Base-by-base conservation (phyloP, 164 flowering plant genomes). In the Amborella trichopoda region DNA sequence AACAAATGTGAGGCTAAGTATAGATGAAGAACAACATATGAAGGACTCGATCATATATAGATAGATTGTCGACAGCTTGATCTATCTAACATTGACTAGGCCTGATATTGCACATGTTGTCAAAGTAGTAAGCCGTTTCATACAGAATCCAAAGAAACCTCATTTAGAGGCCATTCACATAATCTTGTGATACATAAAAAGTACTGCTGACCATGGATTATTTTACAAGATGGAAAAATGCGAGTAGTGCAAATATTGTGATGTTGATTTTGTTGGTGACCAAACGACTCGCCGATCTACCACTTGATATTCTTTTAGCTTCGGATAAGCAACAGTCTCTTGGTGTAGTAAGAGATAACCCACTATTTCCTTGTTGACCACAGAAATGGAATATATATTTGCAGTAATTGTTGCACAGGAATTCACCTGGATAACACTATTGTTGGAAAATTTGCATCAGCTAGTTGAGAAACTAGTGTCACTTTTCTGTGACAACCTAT, bases 81-180 rank as follows among this genome's bases (percentile, higher is more conserved):
- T 53, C 8, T 53, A 44, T 24, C 10, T 52, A 32, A 30, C 40
- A n/a, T 11, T 44, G 17, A 23, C 41, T 13, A 1, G 23, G 23
- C 10, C 25, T 2, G n/a, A 16, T 24, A 53, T 44, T 20, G 26
- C 28, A 20, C 26, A 40, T 17, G 36, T 10, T 28, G 37, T 52
- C 22, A 21, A 40, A 11, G n/a, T 52, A 2, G 40, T 43, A 13
- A 52, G 56, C 12, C 3, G 28, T 14, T 30, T 43, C 48, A 28
- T 28, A 48, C 18, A 28, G 12, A 43, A n/a, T 28, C 39, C 23
- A 8, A 52, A 12, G 40, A 42, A 30, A 19, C 40, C 39, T 12
- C 28, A 42, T 52, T 39, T 62, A 30, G 34, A 30, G 14, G 34
- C 0, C 9, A 14, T 30, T n/a, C n/a, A n/a, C n/a, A n/a, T n/a